Percentiles rank a stretch among this genome's conserved stretches.
phyloP scores from a whole-genome alignment of 257 asterid species.

The Asclepias syriaca region DNA sequence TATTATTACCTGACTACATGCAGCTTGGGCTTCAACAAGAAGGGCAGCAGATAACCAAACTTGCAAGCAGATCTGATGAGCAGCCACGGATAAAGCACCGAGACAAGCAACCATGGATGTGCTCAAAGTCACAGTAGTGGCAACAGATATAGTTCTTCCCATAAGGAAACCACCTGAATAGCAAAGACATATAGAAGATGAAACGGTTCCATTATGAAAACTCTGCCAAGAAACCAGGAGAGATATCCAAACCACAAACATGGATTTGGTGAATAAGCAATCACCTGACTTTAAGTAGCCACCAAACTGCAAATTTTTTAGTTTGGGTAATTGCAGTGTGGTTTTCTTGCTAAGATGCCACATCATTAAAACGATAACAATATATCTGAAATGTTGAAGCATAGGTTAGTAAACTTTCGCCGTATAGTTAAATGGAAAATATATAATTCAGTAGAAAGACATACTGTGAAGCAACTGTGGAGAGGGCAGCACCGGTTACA shows the following conservation, averaged over 20 bases:
- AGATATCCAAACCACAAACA: neutral
- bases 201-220: neutral
- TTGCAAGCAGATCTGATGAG: constrained; percentile 50
- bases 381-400: constrained; percentile 22
- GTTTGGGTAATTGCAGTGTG: constrained; percentile 22
- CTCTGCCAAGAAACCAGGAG: neutral
- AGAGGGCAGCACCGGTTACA: constrained; percentile 34
- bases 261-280: neutral
- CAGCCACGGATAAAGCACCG: constrained; percentile 46
- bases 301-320: constrained; percentile 22
- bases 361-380: constrained; percentile 33
- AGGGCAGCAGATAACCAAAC: constrained; percentile 49
- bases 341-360: constrained; percentile 35
- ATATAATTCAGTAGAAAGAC: neutral
- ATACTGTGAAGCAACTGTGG: constrained; percentile 34
- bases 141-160: constrained; percentile 46
- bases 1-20: constrained; percentile 35
- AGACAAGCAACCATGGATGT: constrained; percentile 49
- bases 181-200: neutral
- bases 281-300: constrained; percentile 33
- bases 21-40: constrained; percentile 38
- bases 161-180: constrained; percentile 42
- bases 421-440: neutral
- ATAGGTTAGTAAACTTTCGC: neutral
- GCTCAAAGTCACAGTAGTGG: constrained; percentile 38